Percentiles rank a stretch among this genome's conserved stretches.
Conservation (phyloP, 495 filamentous ascomycete species). For the Neurospora sp. region DNA sequence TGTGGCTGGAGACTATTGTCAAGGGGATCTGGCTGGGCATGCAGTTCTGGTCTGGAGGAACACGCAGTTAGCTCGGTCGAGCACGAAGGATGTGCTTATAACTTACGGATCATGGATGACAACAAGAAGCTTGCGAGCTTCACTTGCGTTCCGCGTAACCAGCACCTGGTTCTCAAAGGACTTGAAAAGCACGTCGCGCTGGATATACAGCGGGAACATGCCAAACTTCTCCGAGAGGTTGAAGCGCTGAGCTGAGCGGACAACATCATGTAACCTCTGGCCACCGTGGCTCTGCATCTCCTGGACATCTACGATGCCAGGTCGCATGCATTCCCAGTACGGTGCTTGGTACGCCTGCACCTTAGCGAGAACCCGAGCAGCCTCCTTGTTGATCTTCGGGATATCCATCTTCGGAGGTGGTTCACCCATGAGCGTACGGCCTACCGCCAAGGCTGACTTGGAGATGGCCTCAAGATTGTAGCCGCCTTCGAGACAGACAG, state of each 20-base stretch:
- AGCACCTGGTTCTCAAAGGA: slow-evolving; percentile 86
- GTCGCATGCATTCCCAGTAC: slow-evolving; percentile 53
- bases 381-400: slow-evolving; percentile 39
- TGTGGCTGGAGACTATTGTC: slow-evolving; percentile 68
- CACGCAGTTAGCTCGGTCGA: slow-evolving; percentile 5
- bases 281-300: slow-evolving; percentile 25
- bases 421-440: slow-evolving; percentile 87
- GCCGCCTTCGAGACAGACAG: slow-evolving; percentile 87
- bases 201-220: slow-evolving; percentile 68
- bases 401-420: slow-evolving; percentile 62
- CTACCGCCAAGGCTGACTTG: slow-evolving; percentile 82
- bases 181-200: slow-evolving; percentile 56
- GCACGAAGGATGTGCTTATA: background rate
- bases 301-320: slow-evolving; percentile 35
- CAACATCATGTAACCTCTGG: slow-evolving; percentile 49
- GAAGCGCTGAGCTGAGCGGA: slow-evolving; percentile 63
- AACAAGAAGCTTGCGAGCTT: slow-evolving; percentile 48
- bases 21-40: slow-evolving; percentile 54
- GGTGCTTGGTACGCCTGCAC: slow-evolving; percentile 44
- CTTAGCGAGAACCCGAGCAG: slow-evolving; percentile 37
- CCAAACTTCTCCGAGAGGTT: slow-evolving; percentile 57
- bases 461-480: slow-evolving; percentile 93
- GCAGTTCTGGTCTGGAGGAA: slow-evolving; percentile 53
- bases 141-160: slow-evolving; percentile 47
- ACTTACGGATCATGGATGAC: slow-evolving; percentile 78